phyloP scores from a whole-genome alignment of 2,329 filamentous ascomycete species.

The Colletotrichum sp. region DNA sequence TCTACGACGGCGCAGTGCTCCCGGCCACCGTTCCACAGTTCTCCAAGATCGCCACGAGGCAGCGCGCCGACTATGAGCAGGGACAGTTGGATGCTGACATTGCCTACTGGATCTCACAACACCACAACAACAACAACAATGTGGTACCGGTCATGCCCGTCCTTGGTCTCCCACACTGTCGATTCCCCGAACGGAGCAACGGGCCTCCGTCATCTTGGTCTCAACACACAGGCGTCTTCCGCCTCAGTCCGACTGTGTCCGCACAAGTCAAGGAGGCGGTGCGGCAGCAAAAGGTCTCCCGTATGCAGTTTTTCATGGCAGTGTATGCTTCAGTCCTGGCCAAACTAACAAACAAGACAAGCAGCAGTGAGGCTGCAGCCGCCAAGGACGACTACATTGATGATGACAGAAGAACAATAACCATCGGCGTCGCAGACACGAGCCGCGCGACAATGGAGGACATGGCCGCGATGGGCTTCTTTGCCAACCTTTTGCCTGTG shows the following conservation, averaged over 20 bases:
- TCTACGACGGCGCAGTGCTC: not conserved
- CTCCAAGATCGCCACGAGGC: not conserved
- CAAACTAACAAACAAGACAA: not conserved
- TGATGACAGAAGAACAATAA: not conserved
- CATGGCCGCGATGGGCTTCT: constrained; percentile 44
- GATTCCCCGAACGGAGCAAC: not conserved
- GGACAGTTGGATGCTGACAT: not conserved
- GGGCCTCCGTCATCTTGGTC: not conserved
- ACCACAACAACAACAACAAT: not conserved
- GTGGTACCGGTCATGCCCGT: not conserved
- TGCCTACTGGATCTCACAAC: not conserved
- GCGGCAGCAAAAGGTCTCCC: not conserved
- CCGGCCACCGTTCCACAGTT: not conserved
- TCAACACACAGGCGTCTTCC: not conserved
- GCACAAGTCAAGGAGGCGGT: not conserved
- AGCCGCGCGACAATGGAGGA: constrained; percentile 36
- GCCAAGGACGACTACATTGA: not conserved
- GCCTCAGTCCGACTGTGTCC: not conserved
- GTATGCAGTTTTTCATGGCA: not conserved
- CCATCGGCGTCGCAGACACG: constrained; percentile 53
- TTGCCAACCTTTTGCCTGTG: constrained; percentile 53
- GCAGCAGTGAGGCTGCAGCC: not conserved
- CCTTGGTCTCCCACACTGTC: not conserved
- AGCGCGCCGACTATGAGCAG: not conserved
- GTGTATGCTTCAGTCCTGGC: not conserved